These are phyloP conservation scores for Fraxinus pennsylvanica DNA, from an alignment of 257 asterid genomes.

Conservation along the genomic window DNA sequence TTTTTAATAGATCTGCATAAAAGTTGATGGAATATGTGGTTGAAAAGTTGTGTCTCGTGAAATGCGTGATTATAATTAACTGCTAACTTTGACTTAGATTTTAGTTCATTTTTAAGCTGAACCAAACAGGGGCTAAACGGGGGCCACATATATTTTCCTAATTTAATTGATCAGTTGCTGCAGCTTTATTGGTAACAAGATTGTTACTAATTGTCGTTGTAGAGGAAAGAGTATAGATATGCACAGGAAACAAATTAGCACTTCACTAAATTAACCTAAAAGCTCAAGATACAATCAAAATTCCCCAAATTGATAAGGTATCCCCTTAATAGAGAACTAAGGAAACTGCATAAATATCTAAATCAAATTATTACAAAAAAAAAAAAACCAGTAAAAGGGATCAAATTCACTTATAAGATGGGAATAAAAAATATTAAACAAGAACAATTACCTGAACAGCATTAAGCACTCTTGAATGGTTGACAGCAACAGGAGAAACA, in stretches of 20 bases:
- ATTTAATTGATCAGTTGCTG: not conserved
- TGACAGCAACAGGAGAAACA: constrained; percentile 79
- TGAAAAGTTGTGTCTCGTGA: too few species aligned
- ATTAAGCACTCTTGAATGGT: constrained; percentile 83
- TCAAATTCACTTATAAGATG: not conserved
- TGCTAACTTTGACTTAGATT: too few species aligned
- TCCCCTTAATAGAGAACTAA: not conserved
- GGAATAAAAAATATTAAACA: not conserved
- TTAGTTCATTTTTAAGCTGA: too few species aligned
- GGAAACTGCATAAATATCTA: not conserved
- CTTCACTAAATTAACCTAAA: not conserved
- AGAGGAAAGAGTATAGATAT: not conserved
- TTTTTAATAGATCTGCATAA: too few species aligned
- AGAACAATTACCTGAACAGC: constrained; percentile 66
- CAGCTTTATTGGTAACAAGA: not conserved
- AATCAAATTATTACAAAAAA: not conserved
- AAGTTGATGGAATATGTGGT: too few species aligned
- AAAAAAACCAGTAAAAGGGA: not conserved
- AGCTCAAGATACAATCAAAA: not conserved
- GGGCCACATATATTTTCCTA: not conserved
- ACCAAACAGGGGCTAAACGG: too few species aligned
- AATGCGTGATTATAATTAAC: too few species aligned
- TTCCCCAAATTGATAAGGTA: not conserved
- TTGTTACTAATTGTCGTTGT: not conserved
- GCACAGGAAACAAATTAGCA: not conserved